Base-by-base conservation (phyloP, 225 moss, liverwort and hornwort species). In the Lunularia cruciata region DNA sequence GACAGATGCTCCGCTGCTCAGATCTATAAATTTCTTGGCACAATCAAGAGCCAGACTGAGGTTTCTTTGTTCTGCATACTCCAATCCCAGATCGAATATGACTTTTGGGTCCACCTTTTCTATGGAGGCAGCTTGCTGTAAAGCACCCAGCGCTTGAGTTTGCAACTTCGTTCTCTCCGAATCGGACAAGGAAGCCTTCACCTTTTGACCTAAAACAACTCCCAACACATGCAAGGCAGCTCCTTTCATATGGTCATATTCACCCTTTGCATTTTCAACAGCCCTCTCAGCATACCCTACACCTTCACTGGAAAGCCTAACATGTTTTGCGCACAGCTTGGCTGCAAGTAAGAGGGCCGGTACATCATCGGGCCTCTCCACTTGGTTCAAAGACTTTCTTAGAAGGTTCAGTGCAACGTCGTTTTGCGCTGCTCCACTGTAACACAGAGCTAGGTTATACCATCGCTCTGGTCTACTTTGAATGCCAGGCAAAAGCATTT, bases 401-500 rank as follows among this genome's bases (percentile, higher is more conserved):
- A 96, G 74, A 5, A 96, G 90, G 19, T 82, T 81, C 25, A 96
- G 47, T 2, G 90, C 90, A 34, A 89, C 51, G 32, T 77, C 51
- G 55, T 81, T 72, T 25, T 79, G 49, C 20, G 77, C 75, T 72
- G 92, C 89, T 73, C 89, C 96, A 52, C 83, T 75, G 63, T 87
- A 89, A 63, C 95, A 92, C 25, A 96, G 83, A n/a, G 90, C 88
- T 13, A 96, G 72, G 48, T 86, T 92, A 49, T 89, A 86, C 95
- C 95, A 95, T 20, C 88, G 78, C 2, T 89, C 92, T 22, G 90
- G 73, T 31, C 95, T 79, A 32, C 81, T 59, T 30, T 88, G 60
- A 11, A 80, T 79, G 34, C 95, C 87, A 3, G 92, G 95, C 59
- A 95, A 66, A 12, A 95, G 87, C 33, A 89, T 86, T 72, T 95